A percentile compares a stretch with the other conserved stretches of the same genome.
These are phyloP conservation scores for Cystobasidium slooffiae DNA, from an alignment of 1,284 basidiomycete genomes.

Conservation along the genomic window DNA sequence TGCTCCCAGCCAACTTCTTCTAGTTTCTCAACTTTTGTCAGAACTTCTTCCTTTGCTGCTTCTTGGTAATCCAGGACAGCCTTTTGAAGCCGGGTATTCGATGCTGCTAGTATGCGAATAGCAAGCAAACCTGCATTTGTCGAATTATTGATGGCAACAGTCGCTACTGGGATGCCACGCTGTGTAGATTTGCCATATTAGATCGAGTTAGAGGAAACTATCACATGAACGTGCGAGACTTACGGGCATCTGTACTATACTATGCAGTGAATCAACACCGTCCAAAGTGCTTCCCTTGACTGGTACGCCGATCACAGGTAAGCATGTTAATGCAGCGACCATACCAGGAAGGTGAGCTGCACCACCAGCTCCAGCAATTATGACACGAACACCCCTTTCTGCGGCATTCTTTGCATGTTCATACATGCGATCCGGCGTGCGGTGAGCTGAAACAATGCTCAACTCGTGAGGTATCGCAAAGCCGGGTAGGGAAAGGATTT, in stretches of 20 bases:
- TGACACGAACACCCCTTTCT: conserved; percentile 71
- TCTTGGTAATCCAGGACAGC: conserved; percentile 79
- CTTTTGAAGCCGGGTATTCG: conserved; percentile 68
- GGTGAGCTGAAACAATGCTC: conserved; percentile 93
- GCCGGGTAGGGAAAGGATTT: conserved; percentile 68
- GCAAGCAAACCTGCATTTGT: conserved; percentile 93
- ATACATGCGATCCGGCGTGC: conserved; percentile 86
- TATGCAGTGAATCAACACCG: conserved; percentile 93
- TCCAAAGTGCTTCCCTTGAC: conserved; percentile 93
- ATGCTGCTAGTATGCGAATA: conserved; percentile 79
- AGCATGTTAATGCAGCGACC: conserved; percentile 89
- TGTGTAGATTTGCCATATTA: conserved; percentile 54
- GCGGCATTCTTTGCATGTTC: conserved; percentile 80
- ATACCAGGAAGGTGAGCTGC: conserved; percentile 98
- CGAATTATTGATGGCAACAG: conserved; percentile 95
- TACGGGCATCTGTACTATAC: conserved; percentile 99
- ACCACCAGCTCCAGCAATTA: conserved; percentile 95
- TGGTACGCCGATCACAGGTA: conserved; percentile 95
- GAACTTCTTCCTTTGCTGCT: conserved; percentile 77
- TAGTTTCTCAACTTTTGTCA: conserved; percentile 78
- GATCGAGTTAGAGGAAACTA: neutral
- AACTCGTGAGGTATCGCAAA: conserved; percentile 90
- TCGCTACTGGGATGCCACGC: conserved; percentile 95
- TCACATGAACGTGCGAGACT: conserved; percentile 56
- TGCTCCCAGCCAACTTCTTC: conserved; percentile 83